Conservation (phyloP, 2,329 filamentous ascomycete species). For the Colletotrichum falcatum region DNA sequence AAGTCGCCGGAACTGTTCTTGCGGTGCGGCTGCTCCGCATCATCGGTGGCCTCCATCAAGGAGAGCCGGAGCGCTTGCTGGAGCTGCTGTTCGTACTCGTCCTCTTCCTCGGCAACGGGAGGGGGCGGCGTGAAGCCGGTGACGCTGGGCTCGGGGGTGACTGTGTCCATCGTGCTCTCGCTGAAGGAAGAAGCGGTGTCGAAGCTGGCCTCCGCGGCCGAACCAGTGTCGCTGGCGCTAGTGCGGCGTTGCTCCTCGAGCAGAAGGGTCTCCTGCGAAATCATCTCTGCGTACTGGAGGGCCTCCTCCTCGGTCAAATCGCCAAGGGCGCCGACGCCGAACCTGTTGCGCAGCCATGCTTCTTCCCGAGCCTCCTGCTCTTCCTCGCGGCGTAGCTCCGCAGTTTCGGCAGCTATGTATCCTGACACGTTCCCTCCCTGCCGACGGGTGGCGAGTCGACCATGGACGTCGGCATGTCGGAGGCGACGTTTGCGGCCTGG, state of each 20-base stretch:
- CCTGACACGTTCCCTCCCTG: conserved; percentile 78
- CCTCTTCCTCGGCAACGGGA: conserved; percentile 55
- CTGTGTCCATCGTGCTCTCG: conserved; percentile 58
- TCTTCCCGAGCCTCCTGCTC: conserved; percentile 74
- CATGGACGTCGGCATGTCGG: conserved; percentile 73
- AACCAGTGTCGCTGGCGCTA: conserved; percentile 63
- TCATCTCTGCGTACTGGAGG: conserved; percentile 72
- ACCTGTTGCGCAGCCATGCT: conserved; percentile 79
- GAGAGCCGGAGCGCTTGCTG: conserved; percentile 73
- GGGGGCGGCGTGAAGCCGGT: conserved; percentile 54
- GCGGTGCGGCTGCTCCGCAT: conserved; percentile 58
- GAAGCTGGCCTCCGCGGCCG: conserved; percentile 60
- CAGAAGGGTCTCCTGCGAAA: conserved; percentile 71
- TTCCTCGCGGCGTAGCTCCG: conserved; percentile 82
- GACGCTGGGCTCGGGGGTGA: conserved; percentile 68
- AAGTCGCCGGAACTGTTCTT: conserved; percentile 62
- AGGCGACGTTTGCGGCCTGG: conserved; percentile 82
- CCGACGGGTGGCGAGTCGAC: conserved; percentile 62
- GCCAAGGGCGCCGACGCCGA: conserved; percentile 80
- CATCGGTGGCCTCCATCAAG: conserved; percentile 66
- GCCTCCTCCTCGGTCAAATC: conserved; percentile 76
- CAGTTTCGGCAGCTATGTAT: conserved; percentile 88
- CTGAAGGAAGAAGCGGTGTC: conserved; percentile 57
- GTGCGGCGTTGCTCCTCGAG: conserved; percentile 68
- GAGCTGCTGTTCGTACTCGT: conserved; percentile 70